phyloP scores from a whole-genome alignment of 768 basidiomycete genomes.

The Mycena maculata region DNA sequence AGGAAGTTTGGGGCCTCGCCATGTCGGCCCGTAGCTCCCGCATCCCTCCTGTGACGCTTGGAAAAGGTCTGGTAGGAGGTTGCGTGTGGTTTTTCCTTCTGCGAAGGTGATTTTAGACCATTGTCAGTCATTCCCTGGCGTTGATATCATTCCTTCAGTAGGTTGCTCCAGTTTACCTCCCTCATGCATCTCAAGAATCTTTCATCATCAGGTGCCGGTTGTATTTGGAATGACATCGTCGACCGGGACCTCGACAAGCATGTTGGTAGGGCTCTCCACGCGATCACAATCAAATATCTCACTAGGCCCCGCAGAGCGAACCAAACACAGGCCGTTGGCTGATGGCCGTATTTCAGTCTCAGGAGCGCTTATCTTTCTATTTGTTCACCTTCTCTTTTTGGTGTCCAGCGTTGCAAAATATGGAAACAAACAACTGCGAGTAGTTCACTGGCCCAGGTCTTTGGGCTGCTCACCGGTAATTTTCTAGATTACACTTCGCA shows the following conservation, averaged over 20 bases:
- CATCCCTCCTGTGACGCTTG: not conserved
- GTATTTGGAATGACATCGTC: constrained; percentile 35
- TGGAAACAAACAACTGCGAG: not conserved
- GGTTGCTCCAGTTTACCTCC: not conserved
- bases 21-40: not conserved
- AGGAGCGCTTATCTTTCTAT: not conserved
- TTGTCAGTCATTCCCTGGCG: not conserved
- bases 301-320: not conserved
- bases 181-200: not conserved
- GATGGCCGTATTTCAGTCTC: not conserved
- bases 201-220: constrained; percentile 20
- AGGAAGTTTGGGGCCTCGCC: not conserved
- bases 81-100: constrained; percentile 4
- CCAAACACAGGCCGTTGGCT: not conserved
- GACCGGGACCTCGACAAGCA: constrained; percentile 35
- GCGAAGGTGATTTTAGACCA: not conserved
- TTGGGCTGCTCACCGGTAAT: not conserved
- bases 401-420: not conserved
- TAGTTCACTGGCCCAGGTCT: not conserved
- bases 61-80: not conserved
- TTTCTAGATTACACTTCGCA: not conserved
- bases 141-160: not conserved
- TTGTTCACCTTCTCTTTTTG: not conserved
- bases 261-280: constrained; percentile 27
- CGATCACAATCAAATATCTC: not conserved